Base-by-base conservation (phyloP, 164 flowering plant species). In the Stephania cephalantha region DNA sequence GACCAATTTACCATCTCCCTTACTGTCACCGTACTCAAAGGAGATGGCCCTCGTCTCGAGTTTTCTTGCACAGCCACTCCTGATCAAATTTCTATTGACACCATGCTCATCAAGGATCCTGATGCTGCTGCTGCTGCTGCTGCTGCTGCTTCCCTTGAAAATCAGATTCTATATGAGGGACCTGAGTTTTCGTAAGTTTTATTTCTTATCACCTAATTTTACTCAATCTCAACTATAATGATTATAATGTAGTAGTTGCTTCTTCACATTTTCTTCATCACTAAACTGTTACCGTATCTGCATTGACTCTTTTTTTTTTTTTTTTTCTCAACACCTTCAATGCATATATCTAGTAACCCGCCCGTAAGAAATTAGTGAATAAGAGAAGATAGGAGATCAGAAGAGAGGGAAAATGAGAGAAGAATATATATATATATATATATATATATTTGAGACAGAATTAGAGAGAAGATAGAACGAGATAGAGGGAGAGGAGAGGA, bases 151-250 rank as follows among this genome's bases (percentile, higher is more conserved):
- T 35, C 42, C 42, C 42, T 35, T 35, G 42, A 35, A 2, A 0
- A 65, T 25, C 70, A 55, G 72, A 66, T 68, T 48, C 58, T 78
- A 8, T 82, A 82, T 31, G 76, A 82, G 46, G 84, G 84, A 15
- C 84, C 76, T 22, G 74, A 74, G 15, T 82, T 82, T 72, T 63
- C 65, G 83, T 78, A 69, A 79, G 83, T 79, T 72, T 12, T 55
- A 48, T 22, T 44, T 69, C 7, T 6, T 18, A 2, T 22, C 6
- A 25, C 5, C n/a, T 70, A 17, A 10, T 46, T 46, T 42, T 6
- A 20, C 13, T 13, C 9, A 15, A 30, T 9, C 55, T 50, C 10
- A 50, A 50, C 10, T 9, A 2, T 50, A 9, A 50, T 9, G 55
- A 13, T 50, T 7, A 9, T 50, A 0, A 50, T 9, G 2, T 3